Evolutionary conservation across 768 basidiomycete genomes (phyloP).

Genomic region (Butyriboletus loyo): DNA sequence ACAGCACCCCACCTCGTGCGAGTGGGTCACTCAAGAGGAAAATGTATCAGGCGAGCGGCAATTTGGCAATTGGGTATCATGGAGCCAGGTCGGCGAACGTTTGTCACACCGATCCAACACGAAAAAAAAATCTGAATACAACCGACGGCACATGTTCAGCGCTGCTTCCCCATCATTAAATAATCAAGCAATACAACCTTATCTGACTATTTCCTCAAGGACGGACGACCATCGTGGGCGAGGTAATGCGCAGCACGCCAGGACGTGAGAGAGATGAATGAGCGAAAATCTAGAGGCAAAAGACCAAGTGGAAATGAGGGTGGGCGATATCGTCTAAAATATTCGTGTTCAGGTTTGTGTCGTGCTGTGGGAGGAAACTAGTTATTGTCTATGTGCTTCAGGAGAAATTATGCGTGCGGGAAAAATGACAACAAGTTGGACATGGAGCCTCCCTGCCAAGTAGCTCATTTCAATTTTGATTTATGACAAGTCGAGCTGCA

Average conservation of each 20-base stretch:
- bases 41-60: background rate
- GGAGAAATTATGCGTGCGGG: background rate
- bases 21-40: background rate
- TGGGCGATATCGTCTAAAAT: constrained; percentile 2
- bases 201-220: constrained; percentile 12
- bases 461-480: constrained; percentile 3
- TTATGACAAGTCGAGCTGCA: constrained; percentile 3
- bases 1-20: constrained; percentile 1
- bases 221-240: constrained; percentile 14
- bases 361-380: constrained; percentile 12
- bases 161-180: constrained; percentile 15
- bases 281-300: background rate
- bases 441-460: background rate
- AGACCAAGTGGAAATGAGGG: background rate
- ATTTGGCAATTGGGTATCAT: constrained; percentile 10
- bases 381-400: background rate
- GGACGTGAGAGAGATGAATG: constrained; percentile 22
- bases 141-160: constrained; percentile 16
- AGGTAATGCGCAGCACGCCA: constrained; percentile 11
- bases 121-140: constrained; percentile 5
- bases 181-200: constrained; percentile 19
- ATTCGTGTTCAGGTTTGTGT: constrained; percentile 4
- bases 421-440: constrained; percentile 1
- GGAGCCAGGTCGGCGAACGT: background rate
- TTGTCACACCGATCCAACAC: constrained; percentile 10